These are phyloP conservation scores for Cladobotryum protrusum DNA, from an alignment of 2,329 filamentous ascomycete genomes.

Conservation along the genomic window DNA sequence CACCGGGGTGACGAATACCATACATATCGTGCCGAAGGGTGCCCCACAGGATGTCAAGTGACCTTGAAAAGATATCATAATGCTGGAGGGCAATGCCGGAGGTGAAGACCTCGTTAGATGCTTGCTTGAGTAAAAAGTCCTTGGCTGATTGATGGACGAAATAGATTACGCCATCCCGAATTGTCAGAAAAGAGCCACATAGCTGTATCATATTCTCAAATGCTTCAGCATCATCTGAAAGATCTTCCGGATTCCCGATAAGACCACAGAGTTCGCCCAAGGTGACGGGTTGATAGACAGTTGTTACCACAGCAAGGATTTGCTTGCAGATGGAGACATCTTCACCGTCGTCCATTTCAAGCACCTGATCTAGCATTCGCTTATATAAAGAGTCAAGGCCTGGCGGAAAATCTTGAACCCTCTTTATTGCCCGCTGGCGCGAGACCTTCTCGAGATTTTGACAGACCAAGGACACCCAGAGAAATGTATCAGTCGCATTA, in stretches of 20 bases:
- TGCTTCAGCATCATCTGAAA: slow-evolving; percentile 12
- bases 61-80: not conserved
- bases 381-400: slow-evolving; percentile 32
- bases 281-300: slow-evolving; percentile 30
- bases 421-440: slow-evolving; percentile 10
- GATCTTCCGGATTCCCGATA: no score
- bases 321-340: slow-evolving; percentile 24
- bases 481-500: no score
- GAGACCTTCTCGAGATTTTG: slow-evolving; percentile 11
- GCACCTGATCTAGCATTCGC: slow-evolving; percentile 31
- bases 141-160: slow-evolving; percentile 39
- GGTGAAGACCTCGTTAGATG: slow-evolving; percentile 9
- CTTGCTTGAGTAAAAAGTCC: slow-evolving; percentile 30
- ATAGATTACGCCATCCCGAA: slow-evolving; percentile 24
- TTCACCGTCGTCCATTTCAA: slow-evolving; percentile 15
- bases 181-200: slow-evolving; percentile 37
- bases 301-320: slow-evolving; percentile 26
- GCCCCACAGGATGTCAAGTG: slow-evolving; percentile 6
- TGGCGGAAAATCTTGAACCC: slow-evolving; percentile 23
- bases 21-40: slow-evolving; percentile 19
- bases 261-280: slow-evolving; percentile 25
- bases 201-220: slow-evolving; percentile 21
- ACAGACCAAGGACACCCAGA: slow-evolving; percentile 20
- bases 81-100: no score
- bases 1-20: slow-evolving; percentile 13